Evolutionary conservation across 2,329 filamentous ascomycete species (phyloP).

Genomic region (Fusarium longipes): DNA sequence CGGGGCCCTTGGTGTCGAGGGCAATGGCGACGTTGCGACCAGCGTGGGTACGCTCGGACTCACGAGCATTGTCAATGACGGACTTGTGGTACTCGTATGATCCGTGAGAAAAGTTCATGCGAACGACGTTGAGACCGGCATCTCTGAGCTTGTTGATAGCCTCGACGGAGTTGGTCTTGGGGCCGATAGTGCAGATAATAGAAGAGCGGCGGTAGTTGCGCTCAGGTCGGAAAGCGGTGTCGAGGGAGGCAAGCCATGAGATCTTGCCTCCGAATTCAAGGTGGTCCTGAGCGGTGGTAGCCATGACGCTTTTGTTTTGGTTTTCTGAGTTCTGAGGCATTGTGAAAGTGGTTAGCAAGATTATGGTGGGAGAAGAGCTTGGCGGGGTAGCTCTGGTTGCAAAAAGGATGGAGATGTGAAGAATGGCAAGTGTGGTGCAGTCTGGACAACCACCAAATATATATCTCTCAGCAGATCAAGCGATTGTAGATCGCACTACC

Average conservation of each 20-base stretch:
- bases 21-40: constrained; percentile 96
- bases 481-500: constrained; percentile 17
- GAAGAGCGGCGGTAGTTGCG: constrained; percentile 95
- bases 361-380: constrained; percentile 25
- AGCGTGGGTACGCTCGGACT: constrained; percentile 79
- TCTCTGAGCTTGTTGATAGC: constrained; percentile 94
- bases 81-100: constrained; percentile 96
- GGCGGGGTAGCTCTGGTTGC: constrained; percentile 38
- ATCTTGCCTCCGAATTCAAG: constrained; percentile 79
- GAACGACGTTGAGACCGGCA: constrained; percentile 95
- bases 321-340: constrained; percentile 51
- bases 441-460: constrained; percentile 36
- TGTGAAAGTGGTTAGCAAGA: constrained; percentile 42
- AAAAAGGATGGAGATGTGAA: constrained; percentile 25
- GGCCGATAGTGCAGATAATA: constrained; percentile 99
- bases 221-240: constrained; percentile 87
- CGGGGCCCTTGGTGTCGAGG: constrained; percentile 77
- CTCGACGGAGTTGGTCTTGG: constrained; percentile 98
- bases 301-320: constrained; percentile 59
- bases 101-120: constrained; percentile 96
- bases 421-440: constrained; percentile 21
- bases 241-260: constrained; percentile 75
- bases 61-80: constrained; percentile 94
- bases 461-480: constrained; percentile 31
- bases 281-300: constrained; percentile 82